Evolutionary conservation across 2,329 filamentous ascomycete species (phyloP).

Genomic region (Fusarium floridanum): DNA sequence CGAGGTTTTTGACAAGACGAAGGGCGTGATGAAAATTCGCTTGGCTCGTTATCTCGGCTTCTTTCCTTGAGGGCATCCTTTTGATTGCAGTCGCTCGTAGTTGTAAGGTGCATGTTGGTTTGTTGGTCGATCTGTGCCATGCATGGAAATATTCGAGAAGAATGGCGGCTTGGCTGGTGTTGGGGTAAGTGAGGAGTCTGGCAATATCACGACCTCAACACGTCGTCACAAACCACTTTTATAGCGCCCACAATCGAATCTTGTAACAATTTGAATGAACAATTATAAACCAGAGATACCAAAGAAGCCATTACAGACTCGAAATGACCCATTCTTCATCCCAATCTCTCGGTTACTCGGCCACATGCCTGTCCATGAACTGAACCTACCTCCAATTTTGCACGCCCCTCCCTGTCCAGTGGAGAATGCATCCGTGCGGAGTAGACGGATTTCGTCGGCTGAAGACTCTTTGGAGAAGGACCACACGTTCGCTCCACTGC

Average conservation of each 20-base stretch:
- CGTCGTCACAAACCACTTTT: no score
- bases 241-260: neutral
- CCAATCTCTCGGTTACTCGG: neutral
- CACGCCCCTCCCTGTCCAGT: neutral
- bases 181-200: neutral
- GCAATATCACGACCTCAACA: no score
- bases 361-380: neutral
- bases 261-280: neutral
- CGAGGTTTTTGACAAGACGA: neutral
- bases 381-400: neutral
- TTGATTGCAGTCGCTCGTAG: no score
- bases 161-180: neutral
- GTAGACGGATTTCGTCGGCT: constrained; percentile 1
- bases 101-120: no score
- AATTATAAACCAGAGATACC: neutral
- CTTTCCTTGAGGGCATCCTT: neutral
- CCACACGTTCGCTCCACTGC: constrained; percentile 10
- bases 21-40: neutral
- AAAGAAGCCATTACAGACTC: neutral
- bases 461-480: neutral
- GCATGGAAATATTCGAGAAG: neutral
- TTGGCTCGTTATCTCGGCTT: neutral
- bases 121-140: no score
- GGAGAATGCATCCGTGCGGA: neutral
- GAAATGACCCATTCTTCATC: neutral